Evolutionary conservation across 257 asterid genomes (phyloP), one percentile per base, ranked within the genome.

Genomic region (Salvia rosmarinus): DNA sequence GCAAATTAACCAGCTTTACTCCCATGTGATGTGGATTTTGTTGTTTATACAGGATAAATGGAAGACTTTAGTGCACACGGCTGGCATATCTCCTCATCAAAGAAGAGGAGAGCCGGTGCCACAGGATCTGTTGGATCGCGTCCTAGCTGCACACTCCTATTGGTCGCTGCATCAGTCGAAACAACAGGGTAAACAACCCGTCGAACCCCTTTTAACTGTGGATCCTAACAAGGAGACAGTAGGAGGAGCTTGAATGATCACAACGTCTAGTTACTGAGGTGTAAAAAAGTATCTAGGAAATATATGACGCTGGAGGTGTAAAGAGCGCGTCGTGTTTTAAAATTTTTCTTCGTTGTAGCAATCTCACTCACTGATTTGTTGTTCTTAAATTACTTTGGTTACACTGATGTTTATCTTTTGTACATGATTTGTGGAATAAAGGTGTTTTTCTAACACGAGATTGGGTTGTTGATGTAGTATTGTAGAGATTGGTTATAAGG

Each of bases 81-180:
- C 94, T 44, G 88, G 94, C 90, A 91, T 91, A 50, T 77, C 96
- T 75, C 98, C 96, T 35, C 98, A 89, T 69, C 98, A 91, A 71
- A 82, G 98, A 69, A 75, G 98, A 42, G 98, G 98, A 30, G 94
- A 91, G 81, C 89, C 96, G 2, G 96, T 91, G 75, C 98, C 98
- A 7, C 98, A 91, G 67, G 96, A 91, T 68, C 89, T 91, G 75
- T 55, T 91, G 70, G 90, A 87, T 79, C 86, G 98, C 10, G 96
- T 89, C 30, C 59, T 91, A 17, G 57, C 87, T 0, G 98, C 94
- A 19, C 96, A 91, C 67, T 76, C 85, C 3, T 87, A 79, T 71
- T 91, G 98, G 98, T 83, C 88, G 1, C 93, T 74, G 42, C 86
- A 88, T 78, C 96, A 80, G 84, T 79, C 87, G 63, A 90, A 86